Percentiles rank a stretch among this genome's conserved stretches.
phyloP scores from a whole-genome alignment of 805 yeast genomes.

The Suhomyces sp. region DNA sequence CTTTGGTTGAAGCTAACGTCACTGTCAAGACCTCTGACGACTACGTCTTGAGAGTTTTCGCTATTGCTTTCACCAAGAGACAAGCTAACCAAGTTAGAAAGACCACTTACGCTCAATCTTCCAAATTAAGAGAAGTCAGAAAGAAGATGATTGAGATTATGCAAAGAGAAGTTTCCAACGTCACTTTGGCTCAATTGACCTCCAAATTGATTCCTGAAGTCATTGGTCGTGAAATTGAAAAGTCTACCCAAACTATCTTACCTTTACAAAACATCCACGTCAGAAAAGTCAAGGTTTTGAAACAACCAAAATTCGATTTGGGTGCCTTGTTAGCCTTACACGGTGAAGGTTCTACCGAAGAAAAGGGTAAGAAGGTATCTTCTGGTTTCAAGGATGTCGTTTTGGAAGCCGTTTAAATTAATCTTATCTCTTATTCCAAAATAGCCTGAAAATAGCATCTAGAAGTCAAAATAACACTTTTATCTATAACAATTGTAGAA shows the following conservation, averaged over 20 bases:
- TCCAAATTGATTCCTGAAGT: slow-evolving; percentile 98
- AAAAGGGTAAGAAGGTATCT: slow-evolving; percentile 98
- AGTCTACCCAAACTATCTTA: slow-evolving; percentile 90
- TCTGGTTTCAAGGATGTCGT: slow-evolving; percentile 96
- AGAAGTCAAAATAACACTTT: slow-evolving; percentile 4
- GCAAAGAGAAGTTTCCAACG: slow-evolving; percentile 93
- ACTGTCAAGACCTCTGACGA: slow-evolving; percentile 98
- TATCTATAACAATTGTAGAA: background rate
- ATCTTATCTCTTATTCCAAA: background rate
- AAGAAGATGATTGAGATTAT: slow-evolving; percentile 95
- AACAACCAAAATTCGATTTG: slow-evolving; percentile 98
- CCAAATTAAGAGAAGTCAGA: slow-evolving; percentile 96
- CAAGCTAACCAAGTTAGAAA: slow-evolving; percentile 95
- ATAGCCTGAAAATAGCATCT: slow-evolving; percentile 7
- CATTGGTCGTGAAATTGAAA: slow-evolving; percentile 97
- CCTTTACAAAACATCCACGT: slow-evolving; percentile 98
- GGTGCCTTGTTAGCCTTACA: slow-evolving; percentile 95
- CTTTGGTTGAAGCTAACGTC: slow-evolving; percentile 95
- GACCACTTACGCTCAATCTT: slow-evolving; percentile 96
- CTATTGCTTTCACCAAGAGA: slow-evolving; percentile 98
- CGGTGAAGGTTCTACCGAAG: slow-evolving; percentile 89
- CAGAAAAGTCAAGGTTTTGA: slow-evolving; percentile 97
- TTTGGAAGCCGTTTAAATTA: slow-evolving; percentile 84
- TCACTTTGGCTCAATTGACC: slow-evolving; percentile 94
- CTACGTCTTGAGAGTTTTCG: slow-evolving; percentile 93